Base-by-base conservation (phyloP, 306 rosid species). In the Cotoneaster glaucophyllus region DNA sequence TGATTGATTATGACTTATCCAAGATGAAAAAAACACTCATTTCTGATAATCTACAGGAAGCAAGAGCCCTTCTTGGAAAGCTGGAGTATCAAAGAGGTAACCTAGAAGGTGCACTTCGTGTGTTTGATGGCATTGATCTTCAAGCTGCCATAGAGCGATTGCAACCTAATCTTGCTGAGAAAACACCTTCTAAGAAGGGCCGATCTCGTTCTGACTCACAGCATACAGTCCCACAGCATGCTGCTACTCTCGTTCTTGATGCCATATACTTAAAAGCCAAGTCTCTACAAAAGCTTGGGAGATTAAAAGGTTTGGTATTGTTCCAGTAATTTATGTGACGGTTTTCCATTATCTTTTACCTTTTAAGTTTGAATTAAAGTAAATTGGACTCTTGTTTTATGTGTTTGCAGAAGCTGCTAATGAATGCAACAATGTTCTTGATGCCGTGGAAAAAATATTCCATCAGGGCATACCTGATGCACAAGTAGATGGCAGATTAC, bases 61-160 rank as follows among this genome's bases (percentile, higher is more conserved):
- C 99, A 82, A 88, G 99, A 84, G 90, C 93, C 76, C 99, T 95
- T 82, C 96, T 96, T 37, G 99, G 99, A 61, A 96, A 96, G 89
- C 87, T 96, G 74, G 98, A 96, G 87, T 92, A 96, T 83, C 98
- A 92, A 77, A 88, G 99, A 89, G 99, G 99, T 66, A 92, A 96
- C 75, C 87, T 92, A 5, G 99, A 91, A 88, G 91, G 96, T 67
- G 99, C 98, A 72, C 93, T 96, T 62, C 89, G 90, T 34, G 98
- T 96, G 74, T 89, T 96, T 59, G 99, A 92, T 70, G 99, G 99
- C 78, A 89, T 92, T 41, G 97, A 92, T 89, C 93, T 96, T 54
- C 97, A 90, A 78, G 93, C 97, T 75, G 93, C 99, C 50, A 87
- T 96, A 67, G 98, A 89, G 82, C 79, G 97, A 61, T 82, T 96